Conservation (phyloP, 305 asterid genomes). For the Coffea humblotiana region DNA sequence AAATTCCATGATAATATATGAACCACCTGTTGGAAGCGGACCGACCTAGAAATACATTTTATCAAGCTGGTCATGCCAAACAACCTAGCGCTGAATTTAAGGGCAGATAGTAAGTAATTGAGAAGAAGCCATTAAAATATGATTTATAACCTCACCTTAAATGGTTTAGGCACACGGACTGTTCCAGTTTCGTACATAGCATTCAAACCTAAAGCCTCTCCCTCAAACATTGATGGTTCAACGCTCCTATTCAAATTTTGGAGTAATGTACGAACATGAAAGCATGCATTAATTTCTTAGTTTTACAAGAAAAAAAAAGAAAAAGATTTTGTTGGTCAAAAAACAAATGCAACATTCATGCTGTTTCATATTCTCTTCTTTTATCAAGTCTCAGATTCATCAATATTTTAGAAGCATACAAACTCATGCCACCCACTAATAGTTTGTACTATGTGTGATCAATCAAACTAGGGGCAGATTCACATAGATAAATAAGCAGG, state of each 20-base stretch:
- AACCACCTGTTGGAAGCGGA: constrained; percentile 84
- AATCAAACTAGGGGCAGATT: not conserved
- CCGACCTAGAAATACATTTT: constrained; percentile 55
- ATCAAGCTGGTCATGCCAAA: constrained; percentile 11
- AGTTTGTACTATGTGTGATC: not conserved
- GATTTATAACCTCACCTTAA: constrained; percentile 44
- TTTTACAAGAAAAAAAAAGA: too few relatives aligned
- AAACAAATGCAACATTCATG: too few relatives aligned
- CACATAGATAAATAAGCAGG: not conserved
- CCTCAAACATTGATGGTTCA: constrained; percentile 90
- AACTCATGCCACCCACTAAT: not conserved
- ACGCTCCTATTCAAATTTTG: constrained; percentile 51
- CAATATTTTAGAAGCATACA: too few relatives aligned
- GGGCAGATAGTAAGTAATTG: not conserved
- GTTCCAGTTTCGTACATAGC: constrained; percentile 86
- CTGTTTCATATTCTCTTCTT: not conserved
- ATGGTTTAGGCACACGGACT: constrained; percentile 88
- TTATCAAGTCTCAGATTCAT: not conserved
- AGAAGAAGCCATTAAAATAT: constrained; percentile 4
- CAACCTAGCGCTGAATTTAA: not conserved
- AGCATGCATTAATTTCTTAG: not conserved
- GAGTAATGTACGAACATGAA: constrained; percentile 12
- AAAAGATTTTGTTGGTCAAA: not conserved
- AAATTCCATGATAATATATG: constrained; percentile 89
- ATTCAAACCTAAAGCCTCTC: constrained; percentile 88